Evolutionary conservation across 2,329 filamentous ascomycete genomes (phyloP), one percentile per base, ranked within the genome.

Genomic region (Epichloe gansuensis): DNA sequence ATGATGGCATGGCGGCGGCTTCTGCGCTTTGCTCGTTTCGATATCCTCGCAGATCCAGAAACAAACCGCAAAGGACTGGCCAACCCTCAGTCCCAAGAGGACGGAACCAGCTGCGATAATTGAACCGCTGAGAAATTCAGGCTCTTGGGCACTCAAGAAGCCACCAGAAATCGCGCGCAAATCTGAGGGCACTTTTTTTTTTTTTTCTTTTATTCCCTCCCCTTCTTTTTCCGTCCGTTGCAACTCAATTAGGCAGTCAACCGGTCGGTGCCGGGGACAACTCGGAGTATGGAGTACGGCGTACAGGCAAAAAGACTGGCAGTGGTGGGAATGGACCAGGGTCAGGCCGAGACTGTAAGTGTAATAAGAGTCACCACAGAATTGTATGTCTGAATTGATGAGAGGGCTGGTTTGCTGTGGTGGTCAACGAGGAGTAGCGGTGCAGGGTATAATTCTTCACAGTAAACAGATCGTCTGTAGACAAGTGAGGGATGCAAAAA

Each of bases 1-100:
- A 49, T 35, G 55, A 48, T 31, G 53, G 52, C 55, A 59, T 59
- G 28, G 28, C 28, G 54, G 39, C 48, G 39, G 34, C 37, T 35
- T 45, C 7, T 35, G 39, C 43, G 21, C 23, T 37, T 45, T 51
- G 41, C 39, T 25, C 37, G 15, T 12, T 12, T 31, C n/a, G 38
- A 7, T 31, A 23, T 21, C 6, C 8, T 44, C 42, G 6, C n/a
- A 31, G 9, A 23, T 31, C 8, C 31, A 31, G 31, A 42, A 39
- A 41, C 4, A 42, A 49, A 21, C 17, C 17, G 17, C 17, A 21
- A 21, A 21, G 17, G 17, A 21, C 17, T 21, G 17, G 35, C 31
- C 31, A 39, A 49, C 9, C 43, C 43, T 21, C 31, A 11, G 15
- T 15, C 12, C 43, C 43, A 13, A 25, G 11, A 46, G 43, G 23